A percentile compares a stretch with the other conserved stretches of the same genome.
phyloP scores from a whole-genome alignment of 164 flowering plant genomes.

The Dillenia turbinata region DNA sequence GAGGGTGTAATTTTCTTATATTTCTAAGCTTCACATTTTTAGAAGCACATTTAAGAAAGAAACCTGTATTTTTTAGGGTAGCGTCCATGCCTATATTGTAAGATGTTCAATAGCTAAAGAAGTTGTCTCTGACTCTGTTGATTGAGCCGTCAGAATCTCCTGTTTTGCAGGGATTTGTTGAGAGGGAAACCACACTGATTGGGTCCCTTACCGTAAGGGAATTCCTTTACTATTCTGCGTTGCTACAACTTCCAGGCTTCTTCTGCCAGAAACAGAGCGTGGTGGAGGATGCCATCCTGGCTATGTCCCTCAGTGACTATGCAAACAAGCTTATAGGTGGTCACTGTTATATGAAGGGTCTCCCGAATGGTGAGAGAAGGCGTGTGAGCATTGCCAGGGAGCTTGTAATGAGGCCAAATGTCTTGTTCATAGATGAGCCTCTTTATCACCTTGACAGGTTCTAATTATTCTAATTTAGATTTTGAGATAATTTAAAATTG shows the following conservation, averaged over 20 bases:
- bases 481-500: too few relatives aligned
- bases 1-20: too few relatives aligned
- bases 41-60: too few relatives aligned
- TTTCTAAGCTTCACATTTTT: too few relatives aligned
- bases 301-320: slow-evolving; percentile 90
- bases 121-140: too few relatives aligned
- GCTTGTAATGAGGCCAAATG: slow-evolving; percentile 92
- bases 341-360: slow-evolving; percentile 90
- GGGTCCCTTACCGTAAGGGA: slow-evolving; percentile 96
- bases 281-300: slow-evolving; percentile 91
- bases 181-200: slow-evolving; percentile 72
- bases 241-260: slow-evolving; percentile 94
- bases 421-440: slow-evolving; percentile 93
- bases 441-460: slow-evolving; percentile 99
- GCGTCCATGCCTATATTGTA: too few relatives aligned
- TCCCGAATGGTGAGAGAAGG: slow-evolving; percentile 86
- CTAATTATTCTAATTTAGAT: too few relatives aligned
- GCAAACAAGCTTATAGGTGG: slow-evolving; percentile 95
- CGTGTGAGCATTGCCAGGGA: slow-evolving; percentile 96
- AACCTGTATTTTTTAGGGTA: too few relatives aligned
- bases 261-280: slow-evolving; percentile 71
- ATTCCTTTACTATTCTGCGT: slow-evolving; percentile 83
- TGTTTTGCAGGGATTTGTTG: slow-evolving; percentile 77
- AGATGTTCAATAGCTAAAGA: too few relatives aligned
- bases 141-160: too few relatives aligned